These are phyloP conservation scores for Leishmania aethiopica DNA, from an alignment of 208 protist genomes.

Conservation along the genomic window DNA sequence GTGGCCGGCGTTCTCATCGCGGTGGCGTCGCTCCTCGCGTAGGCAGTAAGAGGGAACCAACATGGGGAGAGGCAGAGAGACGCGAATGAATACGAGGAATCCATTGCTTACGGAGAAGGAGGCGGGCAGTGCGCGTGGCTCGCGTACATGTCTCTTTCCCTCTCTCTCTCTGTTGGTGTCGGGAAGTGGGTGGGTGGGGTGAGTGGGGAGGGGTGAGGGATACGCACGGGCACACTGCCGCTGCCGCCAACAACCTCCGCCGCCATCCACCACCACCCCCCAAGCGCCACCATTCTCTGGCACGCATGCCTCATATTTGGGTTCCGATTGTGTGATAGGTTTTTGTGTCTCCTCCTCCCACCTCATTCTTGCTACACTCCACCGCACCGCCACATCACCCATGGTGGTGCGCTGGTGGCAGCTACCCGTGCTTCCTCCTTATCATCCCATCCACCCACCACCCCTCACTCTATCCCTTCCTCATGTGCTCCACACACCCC, in stretches of 20 bases:
- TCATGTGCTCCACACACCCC: not conserved
- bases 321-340: too few relatives aligned
- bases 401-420: too few relatives aligned
- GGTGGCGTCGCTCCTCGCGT: slow-evolving; percentile 9
- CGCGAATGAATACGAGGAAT: too few relatives aligned
- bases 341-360: too few relatives aligned
- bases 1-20: slow-evolving; percentile 13
- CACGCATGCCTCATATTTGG: not conserved
- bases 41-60: not conserved
- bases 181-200: too few relatives aligned
- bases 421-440: not conserved
- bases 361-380: too few relatives aligned
- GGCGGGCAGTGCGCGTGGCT: not conserved
- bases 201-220: not conserved
- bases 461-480: not conserved
- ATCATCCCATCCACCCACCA: not conserved
- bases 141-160: not conserved
- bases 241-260: not conserved
- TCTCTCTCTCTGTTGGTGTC: not conserved
- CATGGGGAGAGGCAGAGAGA: not conserved
- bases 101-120: not conserved
- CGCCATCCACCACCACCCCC: not conserved
- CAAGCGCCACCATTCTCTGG: not conserved
- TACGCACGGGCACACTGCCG: not conserved
- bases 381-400: too few relatives aligned